These are phyloP conservation scores for Zychaea mexicana DNA, from an alignment of 371 early-diverging fungal genomes.

Conservation along the genomic window DNA sequence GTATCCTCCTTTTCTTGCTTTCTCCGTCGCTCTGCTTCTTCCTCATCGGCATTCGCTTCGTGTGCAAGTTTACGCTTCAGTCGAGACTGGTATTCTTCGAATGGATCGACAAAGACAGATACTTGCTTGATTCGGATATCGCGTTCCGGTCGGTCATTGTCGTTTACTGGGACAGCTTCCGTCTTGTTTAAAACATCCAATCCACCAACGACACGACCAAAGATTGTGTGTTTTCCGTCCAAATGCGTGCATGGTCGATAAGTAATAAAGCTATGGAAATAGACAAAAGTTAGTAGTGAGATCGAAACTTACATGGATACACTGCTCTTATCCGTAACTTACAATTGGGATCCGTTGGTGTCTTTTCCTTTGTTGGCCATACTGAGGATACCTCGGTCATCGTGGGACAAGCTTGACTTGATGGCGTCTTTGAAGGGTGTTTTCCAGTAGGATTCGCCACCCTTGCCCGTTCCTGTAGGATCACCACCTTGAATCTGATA, in stretches of 20 bases:
- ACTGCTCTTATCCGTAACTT: constrained; percentile 45
- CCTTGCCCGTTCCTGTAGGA: constrained; percentile 89
- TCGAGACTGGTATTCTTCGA: constrained; percentile 71
- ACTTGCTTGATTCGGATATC: constrained; percentile 77
- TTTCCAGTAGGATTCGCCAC: constrained; percentile 86
- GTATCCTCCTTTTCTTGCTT: constrained; percentile 53
- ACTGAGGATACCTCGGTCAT: constrained; percentile 75
- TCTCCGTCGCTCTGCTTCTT: constrained; percentile 42
- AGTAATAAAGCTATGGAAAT: constrained; percentile 75
- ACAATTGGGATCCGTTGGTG: constrained; percentile 91
- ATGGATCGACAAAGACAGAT: constrained; percentile 84
- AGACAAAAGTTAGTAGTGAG: background rate
- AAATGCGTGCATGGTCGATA: constrained; percentile 81
- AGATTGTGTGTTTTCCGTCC: constrained; percentile 91
- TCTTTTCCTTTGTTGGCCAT: constrained; percentile 92
- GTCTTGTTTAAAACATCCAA: constrained; percentile 80
- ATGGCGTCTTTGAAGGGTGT: constrained; percentile 83
- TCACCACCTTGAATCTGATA: constrained; percentile 94
- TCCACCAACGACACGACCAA: constrained; percentile 88
- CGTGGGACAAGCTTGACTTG: constrained; percentile 72
- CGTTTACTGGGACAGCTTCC: constrained; percentile 75
- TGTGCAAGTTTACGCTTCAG: constrained; percentile 52
- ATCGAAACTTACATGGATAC: constrained; percentile 70
- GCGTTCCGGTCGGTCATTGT: constrained; percentile 70
- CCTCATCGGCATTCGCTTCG: constrained; percentile 43